Evolutionary conservation across 371 early-diverging fungal species (phyloP).

Genomic region (Funneliformis caledonium): DNA sequence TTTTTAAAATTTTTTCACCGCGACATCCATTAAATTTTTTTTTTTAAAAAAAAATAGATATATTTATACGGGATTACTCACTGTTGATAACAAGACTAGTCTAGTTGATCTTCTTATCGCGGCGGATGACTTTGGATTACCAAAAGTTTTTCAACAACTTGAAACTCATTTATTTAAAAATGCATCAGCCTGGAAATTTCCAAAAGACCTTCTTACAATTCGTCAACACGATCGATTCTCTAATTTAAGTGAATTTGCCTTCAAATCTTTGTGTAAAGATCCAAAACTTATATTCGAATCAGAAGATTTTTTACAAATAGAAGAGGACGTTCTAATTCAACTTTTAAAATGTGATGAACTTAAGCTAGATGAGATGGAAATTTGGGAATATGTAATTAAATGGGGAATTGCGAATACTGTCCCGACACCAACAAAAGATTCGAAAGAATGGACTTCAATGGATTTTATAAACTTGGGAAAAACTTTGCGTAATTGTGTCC

Average conservation of each 20-base stretch:
- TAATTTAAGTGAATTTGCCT: not conserved
- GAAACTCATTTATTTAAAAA: not conserved
- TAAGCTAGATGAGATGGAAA: constrained; percentile 24
- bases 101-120: constrained; percentile 10
- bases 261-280: not conserved
- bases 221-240: not conserved
- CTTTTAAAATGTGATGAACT: constrained; percentile 24
- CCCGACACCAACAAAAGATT: not conserved
- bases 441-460: not conserved
- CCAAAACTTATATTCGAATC: constrained; percentile 11
- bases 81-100: not conserved
- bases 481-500: constrained; percentile 19
- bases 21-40: not conserved
- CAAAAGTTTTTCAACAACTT: constrained; percentile 6
- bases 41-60: not conserved
- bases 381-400: constrained; percentile 33
- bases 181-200: not conserved
- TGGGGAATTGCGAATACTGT: constrained; percentile 25
- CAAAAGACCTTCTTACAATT: not conserved
- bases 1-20: not conserved
- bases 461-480: constrained; percentile 4
- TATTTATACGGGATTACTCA: not conserved
- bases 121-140: not conserved
- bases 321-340: not conserved
- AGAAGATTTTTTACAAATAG: not conserved